Base-by-base conservation (phyloP, 2,329 filamentous ascomycete genomes). In the Beauveria scarabaeidicola region DNA sequence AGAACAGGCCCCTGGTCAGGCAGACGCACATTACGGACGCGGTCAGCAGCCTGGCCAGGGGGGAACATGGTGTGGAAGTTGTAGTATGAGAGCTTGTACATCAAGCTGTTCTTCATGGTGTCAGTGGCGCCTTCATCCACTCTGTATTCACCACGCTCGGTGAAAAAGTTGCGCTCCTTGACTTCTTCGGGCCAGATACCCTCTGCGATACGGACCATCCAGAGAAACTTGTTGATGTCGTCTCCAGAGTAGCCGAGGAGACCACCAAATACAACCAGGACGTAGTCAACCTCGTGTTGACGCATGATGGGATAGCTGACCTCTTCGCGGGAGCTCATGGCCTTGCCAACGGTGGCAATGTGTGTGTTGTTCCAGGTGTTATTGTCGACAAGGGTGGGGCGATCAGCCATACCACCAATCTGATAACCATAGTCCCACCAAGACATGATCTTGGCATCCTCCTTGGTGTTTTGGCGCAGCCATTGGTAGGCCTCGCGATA, bases 31-130 rank as follows among this genome's bases (percentile, higher is more conserved):
- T 87, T 86, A 70, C 94, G 91, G 64, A 99, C 94, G 66, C 94
- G 88, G 73, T 99, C 94, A 67, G 86, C 79, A 40, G 90, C 92
- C 76, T 97, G 91, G 63, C 94, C 94, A 2, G 88, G 82, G 48
- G 92, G 93, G 83, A 97, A 99, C 63, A 99, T 85, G 51, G 82
- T 78, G 75, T 93, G 84, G 81, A 90, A 99, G 82, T 97, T 97
- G 84, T 99, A 90, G 83, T 99, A 99, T 23, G 91, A 97, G 92
- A 99, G 97, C 83, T 99, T 99, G 85, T 99, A 95, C 93, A 97
- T 97, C 81, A 99, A 83, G 76, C 92, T 97, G 84, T 99, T 96
- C 81, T 90, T 94, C 94, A 99, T 99, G 48, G 93, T 91, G 25
- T 94, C 90, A 6, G 92, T 96, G 56, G 94, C 94, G 67, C 90